Evolutionary conservation across 768 basidiomycete genomes (phyloP).

Genomic region (Boletus sp.): DNA sequence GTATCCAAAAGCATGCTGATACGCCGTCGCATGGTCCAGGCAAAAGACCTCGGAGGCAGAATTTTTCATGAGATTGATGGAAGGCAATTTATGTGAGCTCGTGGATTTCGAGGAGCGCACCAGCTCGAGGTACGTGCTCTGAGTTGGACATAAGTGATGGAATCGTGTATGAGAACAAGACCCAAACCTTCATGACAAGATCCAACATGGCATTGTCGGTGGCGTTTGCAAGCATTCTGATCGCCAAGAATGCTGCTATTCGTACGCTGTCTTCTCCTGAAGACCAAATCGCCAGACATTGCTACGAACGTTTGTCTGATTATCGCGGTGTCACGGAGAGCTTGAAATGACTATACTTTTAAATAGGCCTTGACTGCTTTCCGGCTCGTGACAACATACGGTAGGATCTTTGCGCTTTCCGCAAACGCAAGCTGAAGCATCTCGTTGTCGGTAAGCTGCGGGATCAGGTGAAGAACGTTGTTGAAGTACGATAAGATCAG

Average conservation of each 20-base stretch:
- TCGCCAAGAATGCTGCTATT: conserved; percentile 82
- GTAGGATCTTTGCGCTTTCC: conserved; percentile 87
- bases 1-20: conserved; percentile 95
- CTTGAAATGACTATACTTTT: conserved; percentile 55
- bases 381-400: conserved; percentile 81
- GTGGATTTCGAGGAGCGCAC: conserved; percentile 84
- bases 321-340: background rate
- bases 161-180: background rate
- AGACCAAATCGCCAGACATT: conserved; percentile 83
- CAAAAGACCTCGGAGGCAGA: conserved; percentile 92
- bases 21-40: conserved; percentile 67
- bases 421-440: conserved; percentile 67
- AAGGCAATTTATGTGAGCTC: conserved; percentile 81
- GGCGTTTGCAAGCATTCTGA: conserved; percentile 74
- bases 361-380: conserved; percentile 85
- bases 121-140: conserved; percentile 89
- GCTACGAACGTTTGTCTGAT: conserved; percentile 38
- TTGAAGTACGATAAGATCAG: conserved; percentile 87
- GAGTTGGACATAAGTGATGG: background rate
- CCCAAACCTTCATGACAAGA: conserved; percentile 74
- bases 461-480: conserved; percentile 77
- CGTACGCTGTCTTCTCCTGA: conserved; percentile 77
- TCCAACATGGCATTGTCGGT: conserved; percentile 82
- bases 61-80: conserved; percentile 97
- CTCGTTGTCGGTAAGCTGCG: conserved; percentile 69